Percentiles rank a stretch among this genome's conserved stretches.
phyloP scores from a whole-genome alignment of 2,329 filamentous ascomycete genomes.

The Paecilomyces variotii region DNA sequence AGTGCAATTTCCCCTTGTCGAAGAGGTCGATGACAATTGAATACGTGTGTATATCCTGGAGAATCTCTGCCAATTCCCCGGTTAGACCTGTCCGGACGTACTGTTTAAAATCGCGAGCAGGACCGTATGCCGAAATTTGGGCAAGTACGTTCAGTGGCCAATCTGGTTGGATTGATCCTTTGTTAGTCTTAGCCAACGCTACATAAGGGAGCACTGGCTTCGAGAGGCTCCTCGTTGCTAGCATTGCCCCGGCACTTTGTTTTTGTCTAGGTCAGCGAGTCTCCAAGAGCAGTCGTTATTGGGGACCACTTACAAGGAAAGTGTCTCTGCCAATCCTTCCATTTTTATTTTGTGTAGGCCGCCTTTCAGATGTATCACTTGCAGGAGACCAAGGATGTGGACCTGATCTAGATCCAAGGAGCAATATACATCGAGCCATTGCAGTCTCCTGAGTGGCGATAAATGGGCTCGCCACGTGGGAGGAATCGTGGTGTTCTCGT shows the following conservation, averaged over 20 bases:
- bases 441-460: slow-evolving; percentile 13
- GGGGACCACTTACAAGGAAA: slow-evolving; percentile 8
- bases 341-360: slow-evolving; percentile 14
- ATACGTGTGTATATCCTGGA: slow-evolving; percentile 16
- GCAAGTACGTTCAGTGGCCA: slow-evolving; percentile 9
- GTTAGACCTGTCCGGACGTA: slow-evolving; percentile 11
- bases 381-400: slow-evolving; percentile 15
- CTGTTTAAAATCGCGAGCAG: slow-evolving; percentile 11
- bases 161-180: slow-evolving; percentile 4
- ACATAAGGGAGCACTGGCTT: slow-evolving; percentile 15
- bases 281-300: neutral
- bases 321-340: slow-evolving; percentile 13
- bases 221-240: slow-evolving; percentile 12
- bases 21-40: slow-evolving; percentile 15
- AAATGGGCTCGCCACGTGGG: slow-evolving; percentile 8
- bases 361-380: slow-evolving; percentile 15
- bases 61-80: slow-evolving; percentile 8
- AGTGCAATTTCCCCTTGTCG: slow-evolving; percentile 10
- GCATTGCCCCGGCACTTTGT: slow-evolving; percentile 9
- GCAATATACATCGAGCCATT: slow-evolving; percentile 16
- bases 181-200: slow-evolving; percentile 8
- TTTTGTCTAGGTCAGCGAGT: neutral
- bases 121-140: slow-evolving; percentile 7
- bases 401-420: slow-evolving; percentile 13
- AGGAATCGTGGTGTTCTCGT: slow-evolving; percentile 7